Evolutionary conservation across 148 eudicot species (phyloP).

Genomic region (Camellia granthamiana): DNA sequence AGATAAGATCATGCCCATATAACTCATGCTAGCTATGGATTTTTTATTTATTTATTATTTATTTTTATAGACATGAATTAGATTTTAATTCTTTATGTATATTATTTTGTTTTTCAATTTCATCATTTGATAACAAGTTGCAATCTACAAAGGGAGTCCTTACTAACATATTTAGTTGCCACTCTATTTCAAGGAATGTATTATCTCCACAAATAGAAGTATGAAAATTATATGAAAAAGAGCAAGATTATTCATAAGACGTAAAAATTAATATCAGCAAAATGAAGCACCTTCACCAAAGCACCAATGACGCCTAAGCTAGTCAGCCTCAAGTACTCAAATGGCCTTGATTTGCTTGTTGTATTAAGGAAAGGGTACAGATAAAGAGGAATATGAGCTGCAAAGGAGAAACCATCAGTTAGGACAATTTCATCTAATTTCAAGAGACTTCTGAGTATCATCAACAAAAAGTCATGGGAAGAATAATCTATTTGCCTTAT

Average conservation of each 20-base stretch:
- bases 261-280: neutral
- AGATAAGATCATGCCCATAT: neutral
- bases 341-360: constrained; percentile 95
- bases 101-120: neutral
- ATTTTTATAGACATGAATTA: neutral
- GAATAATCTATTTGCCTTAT: neutral
- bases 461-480: neutral
- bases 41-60: neutral
- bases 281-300: constrained; percentile 68
- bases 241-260: neutral
- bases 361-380: constrained; percentile 95
- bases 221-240: neutral
- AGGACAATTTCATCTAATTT: constrained; percentile 2
- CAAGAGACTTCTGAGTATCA: neutral
- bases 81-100: neutral
- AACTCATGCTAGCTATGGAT: neutral
- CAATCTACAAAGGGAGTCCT: neutral
- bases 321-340: constrained; percentile 93
- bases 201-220: neutral
- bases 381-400: constrained; percentile 96
- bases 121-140: neutral
- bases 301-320: constrained; percentile 97
- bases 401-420: constrained; percentile 23
- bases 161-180: neutral
- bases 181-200: neutral